Evolutionary conservation across 495 filamentous ascomycete species (phyloP).

Genomic region (Cercophora samala): DNA sequence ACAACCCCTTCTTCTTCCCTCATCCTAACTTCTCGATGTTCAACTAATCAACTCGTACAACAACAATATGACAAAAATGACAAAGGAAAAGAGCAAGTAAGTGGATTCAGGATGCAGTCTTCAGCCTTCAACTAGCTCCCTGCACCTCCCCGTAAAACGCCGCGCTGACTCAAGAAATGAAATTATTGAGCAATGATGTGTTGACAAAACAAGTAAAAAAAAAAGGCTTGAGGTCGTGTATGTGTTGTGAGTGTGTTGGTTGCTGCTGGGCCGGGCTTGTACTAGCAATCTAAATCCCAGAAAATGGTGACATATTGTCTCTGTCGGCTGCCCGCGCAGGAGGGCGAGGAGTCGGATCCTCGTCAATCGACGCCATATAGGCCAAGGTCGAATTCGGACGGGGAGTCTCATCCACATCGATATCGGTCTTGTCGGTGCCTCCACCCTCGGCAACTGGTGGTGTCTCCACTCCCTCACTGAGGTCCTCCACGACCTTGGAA

Average conservation of each 20-base stretch:
- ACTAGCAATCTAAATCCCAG: constrained; percentile 15
- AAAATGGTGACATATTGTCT: constrained; percentile 25
- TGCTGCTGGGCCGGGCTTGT: neutral
- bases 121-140: neutral
- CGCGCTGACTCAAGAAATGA: constrained; percentile 21
- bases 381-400: constrained; percentile 20
- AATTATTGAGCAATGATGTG: neutral
- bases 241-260: constrained; percentile 1
- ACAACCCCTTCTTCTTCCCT: neutral
- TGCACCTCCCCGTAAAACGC: constrained; percentile 25
- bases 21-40: neutral
- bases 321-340: constrained; percentile 18
- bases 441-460: neutral
- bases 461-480: neutral
- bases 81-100: constrained; percentile 4
- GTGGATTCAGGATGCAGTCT: constrained; percentile 21
- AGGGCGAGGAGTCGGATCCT: constrained; percentile 35
- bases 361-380: constrained; percentile 19
- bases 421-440: neutral
- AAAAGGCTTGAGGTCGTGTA: neutral
- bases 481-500: constrained; percentile 1
- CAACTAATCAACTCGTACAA: neutral
- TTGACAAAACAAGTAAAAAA: constrained; percentile 6
- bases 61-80: neutral
- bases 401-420: constrained; percentile 33